Evolutionary conservation across 768 basidiomycete genomes (phyloP).

Genomic region (Termitomyces sp.): DNA sequence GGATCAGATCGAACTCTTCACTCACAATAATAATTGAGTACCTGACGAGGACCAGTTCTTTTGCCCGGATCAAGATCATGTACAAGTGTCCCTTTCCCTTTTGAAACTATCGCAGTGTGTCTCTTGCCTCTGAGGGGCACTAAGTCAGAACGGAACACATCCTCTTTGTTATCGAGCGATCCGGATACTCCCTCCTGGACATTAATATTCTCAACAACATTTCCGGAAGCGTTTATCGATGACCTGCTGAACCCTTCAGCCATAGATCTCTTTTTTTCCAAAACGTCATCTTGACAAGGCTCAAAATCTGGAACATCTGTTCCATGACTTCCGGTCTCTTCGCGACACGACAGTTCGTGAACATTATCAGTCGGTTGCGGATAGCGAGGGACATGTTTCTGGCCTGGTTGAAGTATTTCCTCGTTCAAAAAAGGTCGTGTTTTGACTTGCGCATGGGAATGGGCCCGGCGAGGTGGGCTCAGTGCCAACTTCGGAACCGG

Average conservation of each 20-base stretch:
- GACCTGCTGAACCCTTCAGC: neutral
- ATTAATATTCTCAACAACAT: slow-evolving; percentile 22
- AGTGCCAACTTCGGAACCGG: neutral
- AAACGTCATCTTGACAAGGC: slow-evolving; percentile 30
- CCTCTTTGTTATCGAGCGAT: slow-evolving; percentile 25
- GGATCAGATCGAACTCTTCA: neutral
- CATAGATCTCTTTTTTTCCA: neutral
- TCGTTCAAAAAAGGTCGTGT: slow-evolving; percentile 18
- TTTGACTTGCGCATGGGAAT: slow-evolving; percentile 12
- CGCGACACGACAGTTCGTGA: slow-evolving; percentile 3
- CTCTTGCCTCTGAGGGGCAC: slow-evolving; percentile 16
- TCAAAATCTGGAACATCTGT: slow-evolving; percentile 65
- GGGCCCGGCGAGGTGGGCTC: neutral
- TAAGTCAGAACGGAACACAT: slow-evolving; percentile 38
- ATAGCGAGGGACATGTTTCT: slow-evolving; percentile 3
- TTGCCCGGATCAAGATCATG: neutral
- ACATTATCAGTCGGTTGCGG: neutral
- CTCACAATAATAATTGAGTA: neutral
- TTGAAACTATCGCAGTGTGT: neutral
- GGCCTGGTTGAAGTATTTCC: slow-evolving; percentile 5
- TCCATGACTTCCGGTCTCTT: slow-evolving; percentile 18
- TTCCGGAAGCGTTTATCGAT: neutral
- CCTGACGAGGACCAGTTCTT: slow-evolving; percentile 1
- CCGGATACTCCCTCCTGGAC: slow-evolving; percentile 10
- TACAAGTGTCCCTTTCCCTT: slow-evolving; percentile 9